phyloP scores from a whole-genome alignment of 202 grass and related monocot genomes.

The Setaria viridis region DNA sequence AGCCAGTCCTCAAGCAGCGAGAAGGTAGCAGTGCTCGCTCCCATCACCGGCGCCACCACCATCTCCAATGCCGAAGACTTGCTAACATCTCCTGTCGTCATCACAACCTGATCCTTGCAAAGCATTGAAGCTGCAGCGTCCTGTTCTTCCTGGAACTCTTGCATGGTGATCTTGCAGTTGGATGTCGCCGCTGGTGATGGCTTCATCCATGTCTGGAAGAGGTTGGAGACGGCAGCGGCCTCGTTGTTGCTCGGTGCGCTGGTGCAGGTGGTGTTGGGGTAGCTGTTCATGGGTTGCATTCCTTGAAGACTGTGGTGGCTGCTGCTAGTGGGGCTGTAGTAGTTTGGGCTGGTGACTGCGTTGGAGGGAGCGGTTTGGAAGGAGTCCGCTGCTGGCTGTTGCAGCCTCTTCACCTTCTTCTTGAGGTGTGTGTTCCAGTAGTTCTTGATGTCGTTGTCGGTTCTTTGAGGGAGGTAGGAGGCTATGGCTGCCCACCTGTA shows the following conservation, averaged over 20 bases:
- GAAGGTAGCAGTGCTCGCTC: constrained; percentile 26
- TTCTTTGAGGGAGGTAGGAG: constrained; percentile 69
- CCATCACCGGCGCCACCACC: neutral
- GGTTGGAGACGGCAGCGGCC: constrained; percentile 20
- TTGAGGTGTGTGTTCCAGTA: constrained; percentile 79
- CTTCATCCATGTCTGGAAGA: constrained; percentile 62
- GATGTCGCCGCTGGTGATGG: neutral
- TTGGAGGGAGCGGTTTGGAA: constrained; percentile 37
- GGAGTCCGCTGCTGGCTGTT: constrained; percentile 44
- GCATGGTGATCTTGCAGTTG: constrained; percentile 43
- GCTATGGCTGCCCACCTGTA: constrained; percentile 77
- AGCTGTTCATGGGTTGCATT: constrained; percentile 35
- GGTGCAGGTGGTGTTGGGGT: neutral
- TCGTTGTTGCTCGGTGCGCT: constrained; percentile 10
- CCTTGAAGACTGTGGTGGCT: constrained; percentile 39
- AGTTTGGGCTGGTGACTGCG: constrained; percentile 42
- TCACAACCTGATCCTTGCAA: constrained; percentile 8
- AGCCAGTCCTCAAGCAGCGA: constrained; percentile 68
- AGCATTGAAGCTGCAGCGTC: constrained; percentile 8
- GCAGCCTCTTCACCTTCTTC: constrained; percentile 70
- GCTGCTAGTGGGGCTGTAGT: constrained; percentile 41
- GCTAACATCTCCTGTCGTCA: neutral
- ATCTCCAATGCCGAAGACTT: constrained; percentile 26
- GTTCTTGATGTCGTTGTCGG: constrained; percentile 74
- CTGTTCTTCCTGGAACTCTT: constrained; percentile 40